phyloP scores from a whole-genome alignment of 306 rosid species.

The Vicia faba region DNA sequence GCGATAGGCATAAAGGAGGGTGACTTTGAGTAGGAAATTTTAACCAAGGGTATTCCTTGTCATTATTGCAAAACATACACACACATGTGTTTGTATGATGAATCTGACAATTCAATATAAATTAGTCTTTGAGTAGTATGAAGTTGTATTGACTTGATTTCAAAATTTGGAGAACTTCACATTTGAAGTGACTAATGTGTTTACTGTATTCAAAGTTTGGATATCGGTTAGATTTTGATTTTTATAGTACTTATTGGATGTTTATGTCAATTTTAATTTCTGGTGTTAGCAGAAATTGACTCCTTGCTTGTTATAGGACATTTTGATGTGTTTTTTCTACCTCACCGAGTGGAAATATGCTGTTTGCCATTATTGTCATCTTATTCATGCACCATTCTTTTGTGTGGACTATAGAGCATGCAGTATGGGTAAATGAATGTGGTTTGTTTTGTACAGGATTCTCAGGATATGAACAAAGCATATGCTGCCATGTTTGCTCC shows the following conservation, averaged over 20 bases:
- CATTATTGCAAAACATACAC: background rate
- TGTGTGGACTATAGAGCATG: background rate
- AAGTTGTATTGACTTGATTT: background rate
- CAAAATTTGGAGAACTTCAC: background rate
- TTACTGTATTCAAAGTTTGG: background rate
- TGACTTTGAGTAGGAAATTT: background rate
- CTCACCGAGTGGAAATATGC: background rate
- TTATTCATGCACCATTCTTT: background rate
- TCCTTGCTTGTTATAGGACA: background rate
- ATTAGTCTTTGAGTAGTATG: background rate
- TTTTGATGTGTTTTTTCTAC: background rate
- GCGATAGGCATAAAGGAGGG: background rate
- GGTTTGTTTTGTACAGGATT: constrained; percentile 53
- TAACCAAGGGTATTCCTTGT: background rate
- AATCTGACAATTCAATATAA: background rate
- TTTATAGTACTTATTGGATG: background rate
- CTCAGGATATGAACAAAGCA: constrained; percentile 69
- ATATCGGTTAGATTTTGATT: background rate
- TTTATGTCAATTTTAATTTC: constrained; percentile 3
- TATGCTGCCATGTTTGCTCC: constrained; percentile 89
- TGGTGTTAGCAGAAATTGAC: background rate
- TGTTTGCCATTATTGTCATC: background rate
- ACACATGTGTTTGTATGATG: background rate
- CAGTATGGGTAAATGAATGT: constrained; percentile 11
- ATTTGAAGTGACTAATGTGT: background rate